Base-by-base conservation (phyloP, 2,329 filamentous ascomycete species). In the Ceratocystis huliohia region DNA sequence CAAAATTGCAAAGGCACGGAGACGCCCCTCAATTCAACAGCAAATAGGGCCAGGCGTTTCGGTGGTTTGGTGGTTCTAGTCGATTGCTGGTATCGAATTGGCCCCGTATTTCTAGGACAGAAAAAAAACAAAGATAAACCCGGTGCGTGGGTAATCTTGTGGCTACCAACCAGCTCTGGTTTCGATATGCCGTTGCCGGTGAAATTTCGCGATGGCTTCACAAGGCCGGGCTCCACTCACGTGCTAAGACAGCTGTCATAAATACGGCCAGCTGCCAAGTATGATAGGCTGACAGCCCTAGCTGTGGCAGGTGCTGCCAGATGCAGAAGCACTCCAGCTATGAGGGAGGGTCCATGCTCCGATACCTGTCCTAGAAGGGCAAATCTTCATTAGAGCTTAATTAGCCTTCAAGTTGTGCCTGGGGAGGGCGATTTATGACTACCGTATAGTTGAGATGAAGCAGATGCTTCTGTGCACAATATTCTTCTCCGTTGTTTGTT, bases 141-240 rank as follows among this genome's bases (percentile, higher is more conserved):
- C 50, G 61, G 66, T 66, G 46, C 46, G 62, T 44, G n/a, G n/a
- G 50, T 59, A 5, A 25, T 59, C 25, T 30, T 33, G 56, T 59
- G 28, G 56, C 56, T 59, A 15, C 56, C 56, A 59, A 30, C 56
- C 15, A n/a, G 56, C 30, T 37, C 30, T 30, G 30, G 56, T 59
- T 59, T 17, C 28, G 25, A 37, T 33, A 8, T 33, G 56, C 15
- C 56, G 56, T 28, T 37, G 25, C 25, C 5, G 30, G 17, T 67
- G 66, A 69, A 69, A 67, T 69, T 69, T 64, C 64, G 66, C 45
- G 64, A 45, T 61, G 65, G 59, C 64, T 56, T 65, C 53, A 67
- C 25, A 62, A 44, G 59, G 45, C 59, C 68, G 56, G 63, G 22
- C 66, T 63, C 37, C 53, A 53, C 63, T 66, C 66, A 69, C 64